phyloP scores from a whole-genome alignment of 2,329 filamentous ascomycete species.

The Curvularia verruculosa region DNA sequence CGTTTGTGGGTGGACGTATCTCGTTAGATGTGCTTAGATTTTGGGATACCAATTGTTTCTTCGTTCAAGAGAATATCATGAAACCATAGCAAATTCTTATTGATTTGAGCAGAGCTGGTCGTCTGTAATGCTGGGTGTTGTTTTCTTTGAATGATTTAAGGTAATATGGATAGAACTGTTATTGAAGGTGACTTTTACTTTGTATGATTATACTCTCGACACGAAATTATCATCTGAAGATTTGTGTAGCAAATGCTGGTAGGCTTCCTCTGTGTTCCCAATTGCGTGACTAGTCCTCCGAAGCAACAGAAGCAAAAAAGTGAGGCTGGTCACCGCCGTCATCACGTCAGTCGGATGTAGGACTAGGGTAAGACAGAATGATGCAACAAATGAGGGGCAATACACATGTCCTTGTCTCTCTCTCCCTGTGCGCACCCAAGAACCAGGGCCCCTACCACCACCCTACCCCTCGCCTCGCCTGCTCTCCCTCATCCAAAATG shows the following conservation, averaged over 20 bases:
- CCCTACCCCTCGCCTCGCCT: too few species aligned
- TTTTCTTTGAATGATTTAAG: neutral
- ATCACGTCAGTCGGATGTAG: neutral
- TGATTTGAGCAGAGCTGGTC: conserved; percentile 7
- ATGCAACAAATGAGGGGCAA: conserved; percentile 4
- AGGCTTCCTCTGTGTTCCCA: neutral
- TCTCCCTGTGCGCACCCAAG: neutral
- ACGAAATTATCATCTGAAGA: neutral
- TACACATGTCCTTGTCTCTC: neutral
- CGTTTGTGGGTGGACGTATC: conserved; percentile 11
- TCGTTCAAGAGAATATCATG: conserved; percentile 12
- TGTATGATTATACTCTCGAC: neutral
- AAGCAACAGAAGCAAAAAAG: neutral
- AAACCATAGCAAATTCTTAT: conserved; percentile 11
- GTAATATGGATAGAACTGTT: neutral
- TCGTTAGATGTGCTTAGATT: conserved; percentile 23
- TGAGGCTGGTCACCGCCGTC: neutral
- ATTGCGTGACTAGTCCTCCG: neutral
- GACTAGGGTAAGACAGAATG: neutral
- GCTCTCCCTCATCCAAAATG: neutral
- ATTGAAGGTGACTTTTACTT: neutral
- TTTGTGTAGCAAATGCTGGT: neutral
- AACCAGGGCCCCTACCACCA: conserved; percentile 1
- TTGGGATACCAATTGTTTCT: conserved; percentile 25
- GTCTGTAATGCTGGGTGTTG: neutral